Evolutionary conservation across 2,329 filamentous ascomycete species (phyloP), one percentile per base, ranked within the genome.

Genomic region (Tolypocladium tropicale): DNA sequence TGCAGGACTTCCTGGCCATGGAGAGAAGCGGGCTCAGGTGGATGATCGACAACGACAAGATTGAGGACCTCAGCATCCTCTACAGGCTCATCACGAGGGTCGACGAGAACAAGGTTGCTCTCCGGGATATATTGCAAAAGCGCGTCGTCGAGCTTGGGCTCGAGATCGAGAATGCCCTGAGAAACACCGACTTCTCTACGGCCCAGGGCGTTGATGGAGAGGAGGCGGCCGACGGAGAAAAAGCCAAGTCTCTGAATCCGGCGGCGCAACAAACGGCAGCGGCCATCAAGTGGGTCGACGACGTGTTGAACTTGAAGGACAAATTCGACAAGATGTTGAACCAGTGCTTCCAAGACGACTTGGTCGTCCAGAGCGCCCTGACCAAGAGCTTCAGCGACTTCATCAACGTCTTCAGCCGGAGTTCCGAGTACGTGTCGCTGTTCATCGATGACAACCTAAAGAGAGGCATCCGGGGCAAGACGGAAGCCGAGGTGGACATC

Each of bases 361-460:
- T 90, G 41, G 78, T 84, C 9, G 76, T 99, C 18, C 89, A 96
- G 64, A 89, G 87, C 2, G 85, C 90, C 0, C 78, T 97, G 30
- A 92, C 90, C 2, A 86, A 86, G 66, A 95, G 91, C 67, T 96
- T 96, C 64, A 81, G 89, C 1, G 88, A 95, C 18, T 95, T 97
- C 64, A 96, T 99, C 77, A 97, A 96, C 68, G 74, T 84, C n/a
- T 96, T 96, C 67, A 71, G 77, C 16, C 85, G 92, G 59, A 88
- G 88, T 63, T 90, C 93, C 1, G 94, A 99, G 67, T 96, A 90
- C 67, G 87, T 97, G 6, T 99, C 94, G 0, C 79, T 99, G 0
- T 99, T 95, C 72, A 95, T 99, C 57, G 94, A 99, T 64, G 93
- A 97, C 65, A 95, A 92, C 66, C 82, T 99, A 65, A 96, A 95